Conservation (phyloP, 129 eudicot species). For the Scalesia atractyloides region DNA sequence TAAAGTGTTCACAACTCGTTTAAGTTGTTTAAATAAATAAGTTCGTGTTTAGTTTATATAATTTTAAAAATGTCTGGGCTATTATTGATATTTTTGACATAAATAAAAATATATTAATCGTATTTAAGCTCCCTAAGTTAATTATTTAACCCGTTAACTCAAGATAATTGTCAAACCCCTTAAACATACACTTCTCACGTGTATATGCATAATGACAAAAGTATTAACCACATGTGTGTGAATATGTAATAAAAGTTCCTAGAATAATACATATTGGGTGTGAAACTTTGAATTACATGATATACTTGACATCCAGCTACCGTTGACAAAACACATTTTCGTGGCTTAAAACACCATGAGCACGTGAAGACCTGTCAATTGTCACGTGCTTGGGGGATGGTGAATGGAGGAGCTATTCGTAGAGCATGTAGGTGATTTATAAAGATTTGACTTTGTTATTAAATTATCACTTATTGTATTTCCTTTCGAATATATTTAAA, state of each 20-base stretch:
- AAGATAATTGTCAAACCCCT: too few species aligned
- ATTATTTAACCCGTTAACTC: too few species aligned
- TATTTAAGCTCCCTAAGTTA: too few species aligned
- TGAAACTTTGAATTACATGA: not conserved
- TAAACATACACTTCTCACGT: too few species aligned
- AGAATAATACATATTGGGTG: not conserved
- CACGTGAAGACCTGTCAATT: constrained; percentile 25
- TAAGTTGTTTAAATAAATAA: too few species aligned
- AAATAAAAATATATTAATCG: too few species aligned
- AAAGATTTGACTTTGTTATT: constrained; percentile 8
- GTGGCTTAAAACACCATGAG: constrained; percentile 1
- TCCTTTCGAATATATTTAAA: not conserved
- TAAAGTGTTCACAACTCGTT: too few species aligned
- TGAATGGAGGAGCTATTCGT: constrained; percentile 1
- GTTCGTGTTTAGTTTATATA: too few species aligned
- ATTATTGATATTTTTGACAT: too few species aligned
- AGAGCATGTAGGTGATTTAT: constrained; percentile 27
- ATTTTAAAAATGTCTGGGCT: too few species aligned
- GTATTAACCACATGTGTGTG: too few species aligned
- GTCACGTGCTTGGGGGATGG: constrained; percentile 16
- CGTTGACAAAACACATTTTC: constrained; percentile 2
- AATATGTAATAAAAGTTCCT: not conserved
- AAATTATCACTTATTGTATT: not conserved
- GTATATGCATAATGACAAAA: too few species aligned
- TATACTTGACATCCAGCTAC: constrained; percentile 13